phyloP scores from a whole-genome alignment of 169 alveolate species.

The Plasmodium malariae region DNA sequence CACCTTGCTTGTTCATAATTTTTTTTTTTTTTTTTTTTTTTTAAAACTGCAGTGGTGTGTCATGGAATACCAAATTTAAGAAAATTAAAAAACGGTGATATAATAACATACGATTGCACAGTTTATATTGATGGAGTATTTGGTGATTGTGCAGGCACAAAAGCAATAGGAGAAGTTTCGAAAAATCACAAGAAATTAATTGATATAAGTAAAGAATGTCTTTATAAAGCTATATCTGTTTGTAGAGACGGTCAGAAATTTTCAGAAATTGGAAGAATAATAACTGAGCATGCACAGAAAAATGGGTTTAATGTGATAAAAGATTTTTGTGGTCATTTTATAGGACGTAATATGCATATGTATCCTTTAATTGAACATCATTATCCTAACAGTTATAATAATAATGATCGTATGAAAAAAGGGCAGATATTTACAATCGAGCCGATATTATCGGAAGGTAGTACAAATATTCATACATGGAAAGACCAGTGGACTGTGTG shows the following conservation, averaged over 20 bases:
- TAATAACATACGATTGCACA: conserved; percentile 93
- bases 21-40: conserved; percentile 24
- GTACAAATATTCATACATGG: conserved; percentile 89
- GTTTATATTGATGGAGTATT: conserved; percentile 92
- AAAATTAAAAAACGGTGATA: conserved; percentile 91
- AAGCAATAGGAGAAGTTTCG: conserved; percentile 79
- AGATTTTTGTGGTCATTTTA: conserved; percentile 95
- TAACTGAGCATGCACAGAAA: conserved; percentile 86
- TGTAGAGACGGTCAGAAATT: conserved; percentile 92
- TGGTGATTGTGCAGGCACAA: conserved; percentile 90
- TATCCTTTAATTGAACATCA: conserved; percentile 91
- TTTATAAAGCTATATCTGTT: conserved; percentile 89
- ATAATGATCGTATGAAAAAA: conserved; percentile 82
- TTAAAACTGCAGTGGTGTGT: conserved; percentile 83
- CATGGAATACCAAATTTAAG: conserved; percentile 95
- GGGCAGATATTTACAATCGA: conserved; percentile 92
- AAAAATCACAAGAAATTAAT: conserved; percentile 77
- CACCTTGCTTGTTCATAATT: conserved; percentile 16
- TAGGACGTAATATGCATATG: conserved; percentile 94
- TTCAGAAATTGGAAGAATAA: conserved; percentile 90
- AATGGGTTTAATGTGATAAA: conserved; percentile 89
- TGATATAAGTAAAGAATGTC: conserved; percentile 84
- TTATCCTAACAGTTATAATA: conserved; percentile 81
- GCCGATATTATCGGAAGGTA: conserved; percentile 92
- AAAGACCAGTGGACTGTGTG: conserved; percentile 94